Evolutionary conservation across 441 rosid genomes (phyloP).

Genomic region (Euphorbia corollata): DNA sequence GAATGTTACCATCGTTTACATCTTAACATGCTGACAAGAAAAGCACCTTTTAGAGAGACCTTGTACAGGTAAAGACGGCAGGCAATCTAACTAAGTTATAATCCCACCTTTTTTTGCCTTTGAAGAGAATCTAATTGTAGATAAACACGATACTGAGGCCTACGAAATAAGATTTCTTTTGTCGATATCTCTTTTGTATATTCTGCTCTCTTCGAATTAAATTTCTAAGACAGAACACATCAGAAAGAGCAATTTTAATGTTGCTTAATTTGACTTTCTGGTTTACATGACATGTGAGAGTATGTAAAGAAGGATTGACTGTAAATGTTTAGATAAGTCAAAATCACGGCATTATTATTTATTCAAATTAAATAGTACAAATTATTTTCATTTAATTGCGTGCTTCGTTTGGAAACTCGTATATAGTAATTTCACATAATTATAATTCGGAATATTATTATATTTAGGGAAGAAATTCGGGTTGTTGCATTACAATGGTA

Average conservation of each 20-base stretch:
- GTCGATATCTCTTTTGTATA: slow-evolving; percentile 19
- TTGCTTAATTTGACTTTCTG: slow-evolving; percentile 11
- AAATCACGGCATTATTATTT: background rate
- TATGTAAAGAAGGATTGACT: slow-evolving; percentile 23
- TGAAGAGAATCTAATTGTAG: slow-evolving; percentile 26
- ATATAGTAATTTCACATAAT: too few relatives aligned
- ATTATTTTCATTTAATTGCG: background rate
- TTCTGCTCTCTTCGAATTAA: slow-evolving; percentile 9
- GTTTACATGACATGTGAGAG: slow-evolving; percentile 11
- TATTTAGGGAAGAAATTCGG: too few relatives aligned
- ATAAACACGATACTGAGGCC: slow-evolving; percentile 27
- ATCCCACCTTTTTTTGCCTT: slow-evolving; percentile 12
- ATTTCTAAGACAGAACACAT: slow-evolving; percentile 6
- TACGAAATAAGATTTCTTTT: slow-evolving; percentile 28
- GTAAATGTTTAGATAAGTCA: slow-evolving; percentile 15
- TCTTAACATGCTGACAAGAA: slow-evolving; percentile 23
- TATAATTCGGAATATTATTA: too few relatives aligned
- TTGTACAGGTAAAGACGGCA: slow-evolving; percentile 40
- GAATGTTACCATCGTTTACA: slow-evolving; percentile 46
- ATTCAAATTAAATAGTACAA: background rate
- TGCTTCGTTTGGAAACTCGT: too few relatives aligned
- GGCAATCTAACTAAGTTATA: slow-evolving; percentile 21
- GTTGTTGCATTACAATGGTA: too few relatives aligned
- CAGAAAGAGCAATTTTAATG: background rate
- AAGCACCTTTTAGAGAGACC: background rate